phyloP scores from a whole-genome alignment of 2,329 filamentous ascomycete species.

The Didymellaceae sp. region DNA sequence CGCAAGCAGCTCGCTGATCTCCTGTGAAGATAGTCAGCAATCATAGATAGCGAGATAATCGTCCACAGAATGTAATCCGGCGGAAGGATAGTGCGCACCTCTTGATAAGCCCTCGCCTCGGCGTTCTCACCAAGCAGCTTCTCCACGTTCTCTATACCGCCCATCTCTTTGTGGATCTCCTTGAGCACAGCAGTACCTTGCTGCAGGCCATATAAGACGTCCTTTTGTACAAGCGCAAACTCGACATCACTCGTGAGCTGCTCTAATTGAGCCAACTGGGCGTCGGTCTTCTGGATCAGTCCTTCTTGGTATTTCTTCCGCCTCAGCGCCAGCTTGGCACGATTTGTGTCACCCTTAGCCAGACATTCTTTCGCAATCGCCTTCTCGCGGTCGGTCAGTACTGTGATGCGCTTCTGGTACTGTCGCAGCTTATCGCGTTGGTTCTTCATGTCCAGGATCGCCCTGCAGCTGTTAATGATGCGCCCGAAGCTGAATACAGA shows the following conservation, averaged over 20 bases:
- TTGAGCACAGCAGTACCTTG: constrained; percentile 89
- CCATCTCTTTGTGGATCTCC: constrained; percentile 95
- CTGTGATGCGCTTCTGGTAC: constrained; percentile 88
- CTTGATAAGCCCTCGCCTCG: constrained; percentile 89
- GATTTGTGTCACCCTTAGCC: constrained; percentile 76
- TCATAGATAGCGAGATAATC: neutral
- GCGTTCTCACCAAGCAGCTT: constrained; percentile 92
- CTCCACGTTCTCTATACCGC: constrained; percentile 90
- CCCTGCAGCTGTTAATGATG: constrained; percentile 60
- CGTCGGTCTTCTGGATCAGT: constrained; percentile 85
- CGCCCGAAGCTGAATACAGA: neutral
- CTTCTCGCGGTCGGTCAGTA: constrained; percentile 86
- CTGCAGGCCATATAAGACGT: constrained; percentile 89
- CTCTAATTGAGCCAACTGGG: constrained; percentile 92
- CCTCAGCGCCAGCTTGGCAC: constrained; percentile 84
- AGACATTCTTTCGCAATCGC: constrained; percentile 85
- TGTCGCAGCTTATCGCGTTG: constrained; percentile 97
- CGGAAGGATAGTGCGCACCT: constrained; percentile 58
- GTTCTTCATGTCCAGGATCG: constrained; percentile 95
- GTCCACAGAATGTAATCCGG: neutral
- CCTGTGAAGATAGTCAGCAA: constrained; percentile 58
- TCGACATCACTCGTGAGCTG: constrained; percentile 87
- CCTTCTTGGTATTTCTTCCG: constrained; percentile 97
- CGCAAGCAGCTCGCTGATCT: constrained; percentile 89
- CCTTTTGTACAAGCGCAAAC: constrained; percentile 96